Base-by-base conservation (phyloP, 2,329 filamentous ascomycete species). In the Ophiocordyceps camponoti-leonardi region DNA sequence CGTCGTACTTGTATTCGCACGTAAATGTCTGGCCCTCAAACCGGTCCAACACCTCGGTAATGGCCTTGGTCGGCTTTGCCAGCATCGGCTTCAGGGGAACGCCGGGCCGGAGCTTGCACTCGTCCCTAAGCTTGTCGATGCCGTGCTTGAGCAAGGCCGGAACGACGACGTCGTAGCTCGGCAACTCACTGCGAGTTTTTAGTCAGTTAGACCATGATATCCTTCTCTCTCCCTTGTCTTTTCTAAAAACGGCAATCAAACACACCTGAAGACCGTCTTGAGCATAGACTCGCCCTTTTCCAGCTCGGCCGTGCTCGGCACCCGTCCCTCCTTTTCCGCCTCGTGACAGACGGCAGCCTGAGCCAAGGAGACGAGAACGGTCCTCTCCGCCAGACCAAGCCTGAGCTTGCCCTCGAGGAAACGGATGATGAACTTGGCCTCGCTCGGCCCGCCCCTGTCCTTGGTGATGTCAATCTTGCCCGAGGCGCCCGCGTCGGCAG, bases 1-100 rank as follows among this genome's bases (percentile, higher is more conserved):
- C 92, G 56, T 98, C 92, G 58, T 98, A 98, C 63, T 98, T 98
- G 72, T 94, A 98, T 61, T 98, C 92, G 65, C 92, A 98, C 1
- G 92, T 96, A 57, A 98, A 98, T 23, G 82, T 83, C 58, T 94
- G 92, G 51, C 84, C 80, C 59, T 96, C 92, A 52, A 98, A 98
- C 6, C 92, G 84, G 62, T 98, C 90, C 12, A 98, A 73, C 0
- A 98, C 92, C 64, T 98, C 92, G 1, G 88, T 94, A 55, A 98
- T 95, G 6, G 92, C 88, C 62, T 98, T 98, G 11, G 92, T 98
- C 3, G 92, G 92, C 57, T 96, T 96, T 19, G 92, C 92, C 67
- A 98, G 73, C 92, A 98, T 98, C 54, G 92, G 92, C 63, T 98
- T 98, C 48, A 98, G 71, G 0, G 92, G 92, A 16, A 98, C 84